These are phyloP conservation scores for Gymnopilus dilepis DNA, from an alignment of 768 basidiomycete genomes.

Conservation along the genomic window DNA sequence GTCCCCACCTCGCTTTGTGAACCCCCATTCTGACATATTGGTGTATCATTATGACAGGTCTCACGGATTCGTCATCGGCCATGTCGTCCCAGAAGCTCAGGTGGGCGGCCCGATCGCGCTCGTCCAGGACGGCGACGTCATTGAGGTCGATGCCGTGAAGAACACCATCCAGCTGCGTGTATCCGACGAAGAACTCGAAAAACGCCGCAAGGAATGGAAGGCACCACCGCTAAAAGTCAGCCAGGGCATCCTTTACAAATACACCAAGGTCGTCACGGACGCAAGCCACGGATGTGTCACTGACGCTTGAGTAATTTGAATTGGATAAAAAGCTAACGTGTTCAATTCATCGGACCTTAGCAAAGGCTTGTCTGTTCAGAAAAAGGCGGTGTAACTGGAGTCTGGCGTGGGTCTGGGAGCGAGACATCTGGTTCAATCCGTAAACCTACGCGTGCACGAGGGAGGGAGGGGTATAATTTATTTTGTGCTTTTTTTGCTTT, in stretches of 20 bases:
- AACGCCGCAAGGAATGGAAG: slow-evolving; percentile 73
- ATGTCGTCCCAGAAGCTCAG: slow-evolving; percentile 96
- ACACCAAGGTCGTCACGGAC: slow-evolving; percentile 85
- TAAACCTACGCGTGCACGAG: not conserved
- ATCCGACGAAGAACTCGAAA: slow-evolving; percentile 77
- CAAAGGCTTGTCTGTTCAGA: not conserved
- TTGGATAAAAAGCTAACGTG: not conserved
- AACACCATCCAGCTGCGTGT: slow-evolving; percentile 85
- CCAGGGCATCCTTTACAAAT: slow-evolving; percentile 88
- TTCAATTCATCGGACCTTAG: slow-evolving; percentile 6
- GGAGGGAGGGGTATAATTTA: slow-evolving; percentile 4
- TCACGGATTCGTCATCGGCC: slow-evolving; percentile 96
- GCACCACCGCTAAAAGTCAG: slow-evolving; percentile 85
- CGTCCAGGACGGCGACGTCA: slow-evolving; percentile 85
- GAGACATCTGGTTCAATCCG: slow-evolving; percentile 9
- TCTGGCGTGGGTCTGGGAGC: slow-evolving; percentile 8
- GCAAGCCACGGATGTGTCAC: slow-evolving; percentile 94
- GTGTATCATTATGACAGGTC: slow-evolving; percentile 54
- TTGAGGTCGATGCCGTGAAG: slow-evolving; percentile 86
- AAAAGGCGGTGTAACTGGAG: slow-evolving; percentile 1
- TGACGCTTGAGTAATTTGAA: slow-evolving; percentile 58
- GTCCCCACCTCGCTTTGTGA: not conserved
- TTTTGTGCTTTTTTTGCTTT: not conserved
- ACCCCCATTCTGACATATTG: slow-evolving; percentile 2
- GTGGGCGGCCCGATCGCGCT: slow-evolving; percentile 93